Base-by-base conservation (phyloP, 192 early-diverging fungal species). In the Dimargaris verticillata region DNA sequence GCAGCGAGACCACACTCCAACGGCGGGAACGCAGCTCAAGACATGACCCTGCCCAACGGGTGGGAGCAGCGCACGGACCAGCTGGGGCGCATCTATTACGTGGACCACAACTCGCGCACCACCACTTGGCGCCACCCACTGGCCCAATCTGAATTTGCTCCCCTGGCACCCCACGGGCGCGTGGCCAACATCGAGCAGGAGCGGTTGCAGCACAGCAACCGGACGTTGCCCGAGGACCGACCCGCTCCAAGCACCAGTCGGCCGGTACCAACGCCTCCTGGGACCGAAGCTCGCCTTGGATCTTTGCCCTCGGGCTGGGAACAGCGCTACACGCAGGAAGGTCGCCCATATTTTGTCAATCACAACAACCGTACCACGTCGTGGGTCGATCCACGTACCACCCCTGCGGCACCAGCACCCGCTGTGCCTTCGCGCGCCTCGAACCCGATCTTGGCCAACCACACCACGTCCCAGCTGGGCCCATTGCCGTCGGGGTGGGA, bases 51-150 rank as follows among this genome's bases (percentile, higher is more conserved):
- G 48, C 69, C 74, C 38, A 63, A 46, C 66, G 88, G 94, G 44
- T 99, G 95, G 95, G 95, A 99, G 79, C 80, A 91, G 53, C 84
- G 95, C 57, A 79, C 85, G 25, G 95, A 99, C 79, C 86, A 93
- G 65, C 66, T 93, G 49, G 89, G 92, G 11, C 83, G 95, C 3
- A 85, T 87, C 6, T 99, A 99, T 79, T 99, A 93, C 74, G 93
- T 99, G 22, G 93, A 99, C 73, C 95, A 99, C 70, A 96, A 90
- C 71, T 86, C 81, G n/a, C 82, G 93, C 42, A 86, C 85, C 15
- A 99, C 95, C 10, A 96, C 95, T 15, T 99, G 95, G 95, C 83
- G 81, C 59, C 72, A 41, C 41, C 55, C 55, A 77, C 25, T 18
- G 4, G 9, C 47, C 20, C 52, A 38, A 72, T 74, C 62, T 77